Conservation (phyloP, 2,329 filamentous ascomycete species). For the Xylaria sp. region DNA sequence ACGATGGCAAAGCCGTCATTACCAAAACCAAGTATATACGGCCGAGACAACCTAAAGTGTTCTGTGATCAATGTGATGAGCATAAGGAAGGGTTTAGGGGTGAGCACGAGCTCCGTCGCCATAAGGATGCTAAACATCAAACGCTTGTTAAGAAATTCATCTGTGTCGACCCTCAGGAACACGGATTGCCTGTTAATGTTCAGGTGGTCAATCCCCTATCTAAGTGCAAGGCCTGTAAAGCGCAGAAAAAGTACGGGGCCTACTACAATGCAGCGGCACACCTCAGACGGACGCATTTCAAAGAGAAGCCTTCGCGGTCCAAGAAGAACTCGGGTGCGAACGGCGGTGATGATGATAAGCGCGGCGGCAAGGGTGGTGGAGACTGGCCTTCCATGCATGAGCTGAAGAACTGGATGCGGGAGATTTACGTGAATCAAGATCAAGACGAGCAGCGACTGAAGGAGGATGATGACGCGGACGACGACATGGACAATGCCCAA, state of each 20-base stretch:
- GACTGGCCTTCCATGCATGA: slow-evolving; percentile 66
- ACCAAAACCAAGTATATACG: slow-evolving; percentile 62
- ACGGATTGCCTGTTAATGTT: slow-evolving; percentile 55
- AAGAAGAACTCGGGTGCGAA: slow-evolving; percentile 51
- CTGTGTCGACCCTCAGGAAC: slow-evolving; percentile 63
- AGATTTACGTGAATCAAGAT: slow-evolving; percentile 61
- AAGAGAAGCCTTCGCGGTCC: slow-evolving; percentile 64
- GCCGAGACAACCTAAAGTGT: slow-evolving; percentile 75
- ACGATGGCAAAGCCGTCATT: slow-evolving; percentile 57
- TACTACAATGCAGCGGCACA: slow-evolving; percentile 97
- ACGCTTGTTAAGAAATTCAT: slow-evolving; percentile 64
- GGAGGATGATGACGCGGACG: slow-evolving; percentile 53
- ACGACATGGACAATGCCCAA: slow-evolving; percentile 51
- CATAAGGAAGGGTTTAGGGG: slow-evolving; percentile 84
- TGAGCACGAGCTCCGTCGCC: slow-evolving; percentile 81
- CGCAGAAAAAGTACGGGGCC: slow-evolving; percentile 82
- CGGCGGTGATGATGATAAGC: slow-evolving; percentile 57
- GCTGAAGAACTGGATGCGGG: slow-evolving; percentile 69
- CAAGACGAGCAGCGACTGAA: slow-evolving; percentile 46
- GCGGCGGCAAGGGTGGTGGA: slow-evolving; percentile 64
- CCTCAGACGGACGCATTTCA: slow-evolving; percentile 88
- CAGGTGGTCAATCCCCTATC: slow-evolving; percentile 71
- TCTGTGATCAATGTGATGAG: slow-evolving; percentile 74
- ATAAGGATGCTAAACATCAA: slow-evolving; percentile 73
- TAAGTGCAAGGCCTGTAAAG: slow-evolving; percentile 85